phyloP scores from a whole-genome alignment of 306 rosid genomes.

The Acacia crassicarpa region DNA sequence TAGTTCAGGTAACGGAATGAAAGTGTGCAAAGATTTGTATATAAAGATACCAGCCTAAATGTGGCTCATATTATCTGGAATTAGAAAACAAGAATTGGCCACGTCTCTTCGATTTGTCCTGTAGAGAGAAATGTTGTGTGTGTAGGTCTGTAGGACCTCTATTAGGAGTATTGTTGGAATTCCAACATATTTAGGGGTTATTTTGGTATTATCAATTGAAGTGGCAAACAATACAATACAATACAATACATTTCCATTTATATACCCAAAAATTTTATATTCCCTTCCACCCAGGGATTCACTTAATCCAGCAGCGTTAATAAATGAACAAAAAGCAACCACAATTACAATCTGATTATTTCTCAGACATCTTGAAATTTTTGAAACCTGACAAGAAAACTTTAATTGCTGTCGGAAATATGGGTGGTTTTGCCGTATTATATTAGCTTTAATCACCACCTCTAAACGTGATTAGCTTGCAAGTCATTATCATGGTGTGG shows the following conservation, averaged over 20 bases:
- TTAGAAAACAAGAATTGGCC: conserved; percentile 58
- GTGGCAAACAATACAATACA: not conserved
- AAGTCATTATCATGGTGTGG: conserved; percentile 33
- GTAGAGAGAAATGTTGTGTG: not conserved
- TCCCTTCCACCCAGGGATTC: not conserved
- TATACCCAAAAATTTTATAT: not conserved
- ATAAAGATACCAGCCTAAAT: conserved; percentile 24
- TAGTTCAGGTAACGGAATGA: not conserved
- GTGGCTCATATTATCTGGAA: conserved; percentile 49
- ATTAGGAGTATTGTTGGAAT: not conserved
- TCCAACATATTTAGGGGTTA: not conserved
- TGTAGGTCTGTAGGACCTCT: not conserved
- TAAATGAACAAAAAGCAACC: conserved; percentile 2
- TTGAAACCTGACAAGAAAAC: conserved; percentile 11
- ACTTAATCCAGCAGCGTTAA: conserved; percentile 7
- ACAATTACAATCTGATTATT: conserved; percentile 2
- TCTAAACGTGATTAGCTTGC: conserved; percentile 27
- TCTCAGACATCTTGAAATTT: not conserved
- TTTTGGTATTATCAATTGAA: conserved; percentile 1
- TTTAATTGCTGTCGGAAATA: conserved; percentile 3
- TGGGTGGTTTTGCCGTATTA: not conserved
- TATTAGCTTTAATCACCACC: conserved; percentile 11
- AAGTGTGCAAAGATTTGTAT: not conserved
- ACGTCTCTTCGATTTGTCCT: conserved; percentile 41
- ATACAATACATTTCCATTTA: not conserved